phyloP scores from a whole-genome alignment of 1,284 basidiomycete genomes.

The Phylloboletellus chloephorus region DNA sequence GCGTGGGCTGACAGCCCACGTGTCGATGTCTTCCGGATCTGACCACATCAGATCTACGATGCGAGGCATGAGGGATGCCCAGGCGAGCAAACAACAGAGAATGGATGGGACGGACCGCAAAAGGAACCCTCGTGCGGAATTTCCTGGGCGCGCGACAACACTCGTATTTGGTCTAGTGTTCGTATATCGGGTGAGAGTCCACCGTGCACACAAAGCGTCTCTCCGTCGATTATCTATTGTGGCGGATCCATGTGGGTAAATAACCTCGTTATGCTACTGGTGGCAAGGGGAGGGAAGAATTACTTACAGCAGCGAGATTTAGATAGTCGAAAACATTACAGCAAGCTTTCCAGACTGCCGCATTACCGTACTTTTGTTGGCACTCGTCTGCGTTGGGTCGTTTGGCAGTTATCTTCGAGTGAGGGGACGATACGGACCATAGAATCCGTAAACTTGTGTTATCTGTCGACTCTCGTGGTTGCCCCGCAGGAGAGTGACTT shows the following conservation, averaged over 20 bases:
- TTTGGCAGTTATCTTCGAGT: background rate
- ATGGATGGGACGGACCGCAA: slow-evolving; percentile 57
- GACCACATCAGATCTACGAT: slow-evolving; percentile 93
- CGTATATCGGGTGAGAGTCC: slow-evolving; percentile 90
- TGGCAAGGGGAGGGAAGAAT: background rate
- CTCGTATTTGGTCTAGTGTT: slow-evolving; percentile 88
- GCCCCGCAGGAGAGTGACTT: slow-evolving; percentile 85
- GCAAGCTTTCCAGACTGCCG: slow-evolving; percentile 93
- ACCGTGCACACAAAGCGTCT: slow-evolving; percentile 88
- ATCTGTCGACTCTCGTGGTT: slow-evolving; percentile 97
- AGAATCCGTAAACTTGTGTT: slow-evolving; percentile 97
- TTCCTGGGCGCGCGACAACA: slow-evolving; percentile 88
- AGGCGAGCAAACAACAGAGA: background rate
- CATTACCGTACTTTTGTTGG: slow-evolving; percentile 93
- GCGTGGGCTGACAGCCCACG: slow-evolving; percentile 92
- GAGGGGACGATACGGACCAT: slow-evolving; percentile 53
- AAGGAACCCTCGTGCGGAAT: slow-evolving; percentile 98
- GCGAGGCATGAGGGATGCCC: background rate
- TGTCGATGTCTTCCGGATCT: slow-evolving; percentile 92
- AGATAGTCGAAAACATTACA: slow-evolving; percentile 94
- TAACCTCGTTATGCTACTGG: background rate
- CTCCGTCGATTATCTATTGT: slow-evolving; percentile 84
- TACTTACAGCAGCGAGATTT: slow-evolving; percentile 84
- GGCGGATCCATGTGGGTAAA: background rate
- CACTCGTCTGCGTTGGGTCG: slow-evolving; percentile 70